Evolutionary conservation across 2,329 filamentous ascomycete genomes (phyloP).

Genomic region (Juglanconis oblonga): DNA sequence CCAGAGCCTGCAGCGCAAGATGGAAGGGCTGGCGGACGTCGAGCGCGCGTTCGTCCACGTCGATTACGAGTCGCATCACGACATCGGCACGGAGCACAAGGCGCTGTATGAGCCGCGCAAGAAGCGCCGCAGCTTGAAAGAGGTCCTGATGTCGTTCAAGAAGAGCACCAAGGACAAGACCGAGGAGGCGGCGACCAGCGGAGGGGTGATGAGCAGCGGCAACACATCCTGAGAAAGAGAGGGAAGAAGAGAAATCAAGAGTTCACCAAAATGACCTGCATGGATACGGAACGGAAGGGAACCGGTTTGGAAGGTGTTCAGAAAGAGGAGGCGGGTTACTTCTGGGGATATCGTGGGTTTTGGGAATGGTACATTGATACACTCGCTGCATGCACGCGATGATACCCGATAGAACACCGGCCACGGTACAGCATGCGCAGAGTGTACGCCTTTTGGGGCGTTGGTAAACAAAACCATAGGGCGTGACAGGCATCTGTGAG

Average conservation of each 20-base stretch:
- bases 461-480: background rate
- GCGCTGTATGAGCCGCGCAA: slow-evolving; percentile 36
- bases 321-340: background rate
- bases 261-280: background rate
- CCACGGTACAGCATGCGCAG: background rate
- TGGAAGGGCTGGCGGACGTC: slow-evolving; percentile 47
- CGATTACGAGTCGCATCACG: slow-evolving; percentile 41
- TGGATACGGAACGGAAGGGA: background rate
- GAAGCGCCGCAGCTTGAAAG: slow-evolving; percentile 30
- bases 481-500: no score
- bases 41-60: slow-evolving; percentile 45
- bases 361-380: background rate
- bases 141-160: slow-evolving; percentile 32
- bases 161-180: slow-evolving; percentile 20
- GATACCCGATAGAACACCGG: background rate
- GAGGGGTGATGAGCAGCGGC: background rate
- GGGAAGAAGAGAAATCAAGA: background rate
- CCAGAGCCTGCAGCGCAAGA: slow-evolving; percentile 57
- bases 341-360: background rate
- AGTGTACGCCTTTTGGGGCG: background rate
- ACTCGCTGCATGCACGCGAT: background rate
- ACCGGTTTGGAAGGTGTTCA: background rate
- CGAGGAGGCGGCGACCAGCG: background rate
- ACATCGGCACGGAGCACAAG: slow-evolving; percentile 40
- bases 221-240: no score